These are phyloP conservation scores for Fusarium staphyleae DNA, from an alignment of 2,329 filamentous ascomycete genomes.

Conservation along the genomic window DNA sequence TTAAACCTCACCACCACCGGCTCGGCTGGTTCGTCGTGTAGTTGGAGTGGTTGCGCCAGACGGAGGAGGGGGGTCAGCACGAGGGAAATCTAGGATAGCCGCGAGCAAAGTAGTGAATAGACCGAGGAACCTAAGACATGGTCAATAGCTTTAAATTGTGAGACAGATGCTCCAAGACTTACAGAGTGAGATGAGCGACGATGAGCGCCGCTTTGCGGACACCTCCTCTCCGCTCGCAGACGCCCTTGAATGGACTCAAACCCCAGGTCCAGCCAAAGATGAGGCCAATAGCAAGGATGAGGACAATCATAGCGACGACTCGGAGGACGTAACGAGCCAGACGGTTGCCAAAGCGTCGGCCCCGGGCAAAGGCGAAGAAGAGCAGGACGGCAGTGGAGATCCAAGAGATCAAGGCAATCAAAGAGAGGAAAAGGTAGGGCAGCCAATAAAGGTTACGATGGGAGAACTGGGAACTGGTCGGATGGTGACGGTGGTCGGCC, in stretches of 20 bases:
- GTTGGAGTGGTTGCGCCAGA: not conserved
- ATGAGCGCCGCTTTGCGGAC: constrained; percentile 12
- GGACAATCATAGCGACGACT: constrained; percentile 33
- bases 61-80: not conserved
- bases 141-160: constrained; percentile 14
- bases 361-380: constrained; percentile 11
- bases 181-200: constrained; percentile 38
- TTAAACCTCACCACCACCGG: constrained; percentile 1
- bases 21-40: constrained; percentile 2
- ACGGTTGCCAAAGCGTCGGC: constrained; percentile 3
- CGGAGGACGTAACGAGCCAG: constrained; percentile 37
- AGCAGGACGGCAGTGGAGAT: constrained; percentile 21
- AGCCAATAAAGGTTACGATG: constrained; percentile 13
- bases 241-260: constrained; percentile 1
- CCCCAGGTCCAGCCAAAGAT: constrained; percentile 7
- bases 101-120: constrained; percentile 28
- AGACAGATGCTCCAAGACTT: constrained; percentile 8
- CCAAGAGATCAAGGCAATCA: constrained; percentile 21
- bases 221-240: not conserved
- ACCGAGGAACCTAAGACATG: constrained; percentile 28
- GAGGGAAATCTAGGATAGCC: constrained; percentile 27
- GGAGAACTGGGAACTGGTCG: not conserved
- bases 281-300: constrained; percentile 25
- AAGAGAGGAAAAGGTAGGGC: constrained; percentile 32
- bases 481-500: too few species aligned